phyloP scores from a whole-genome alignment of 768 basidiomycete genomes.

The Rubroboletus pulcherrimus region DNA sequence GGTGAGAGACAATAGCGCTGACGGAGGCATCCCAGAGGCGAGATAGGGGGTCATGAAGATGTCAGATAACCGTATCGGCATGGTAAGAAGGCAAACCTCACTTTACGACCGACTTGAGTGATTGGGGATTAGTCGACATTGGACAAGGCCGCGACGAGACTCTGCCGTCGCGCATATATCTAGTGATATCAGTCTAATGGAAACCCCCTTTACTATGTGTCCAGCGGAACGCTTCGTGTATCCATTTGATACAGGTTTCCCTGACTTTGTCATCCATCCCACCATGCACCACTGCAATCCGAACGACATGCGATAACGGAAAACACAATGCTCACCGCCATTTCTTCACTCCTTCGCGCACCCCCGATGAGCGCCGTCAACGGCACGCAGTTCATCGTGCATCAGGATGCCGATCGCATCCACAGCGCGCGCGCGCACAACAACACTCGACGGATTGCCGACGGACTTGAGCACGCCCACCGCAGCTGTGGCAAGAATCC shows the following conservation, averaged over 20 bases:
- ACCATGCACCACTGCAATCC: conserved; percentile 49
- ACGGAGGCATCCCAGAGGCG: conserved; percentile 62
- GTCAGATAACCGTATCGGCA: neutral
- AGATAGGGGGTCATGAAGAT: conserved; percentile 50
- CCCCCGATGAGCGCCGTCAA: conserved; percentile 81
- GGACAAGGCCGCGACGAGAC: conserved; percentile 61
- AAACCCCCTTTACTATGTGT: conserved; percentile 37
- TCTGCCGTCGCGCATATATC: conserved; percentile 54
- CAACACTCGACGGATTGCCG: conserved; percentile 70
- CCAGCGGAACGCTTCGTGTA: conserved; percentile 75
- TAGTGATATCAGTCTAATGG: conserved; percentile 44
- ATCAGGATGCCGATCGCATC: conserved; percentile 86
- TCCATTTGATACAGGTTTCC: conserved; percentile 69
- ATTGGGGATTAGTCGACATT: conserved; percentile 44
- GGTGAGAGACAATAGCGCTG: conserved; percentile 55
- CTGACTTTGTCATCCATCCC: conserved; percentile 73
- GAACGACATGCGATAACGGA: conserved; percentile 73
- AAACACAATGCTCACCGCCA: conserved; percentile 70
- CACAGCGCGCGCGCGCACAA: conserved; percentile 79
- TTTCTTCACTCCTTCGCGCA: conserved; percentile 60
- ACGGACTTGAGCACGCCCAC: conserved; percentile 92
- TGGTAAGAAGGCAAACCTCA: conserved; percentile 34
- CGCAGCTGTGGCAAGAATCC: conserved; percentile 99
- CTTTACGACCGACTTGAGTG: conserved; percentile 65
- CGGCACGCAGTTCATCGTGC: conserved; percentile 87